Base-by-base conservation (phyloP, 2,329 filamentous ascomycete species). In the Claviceps paspali region DNA sequence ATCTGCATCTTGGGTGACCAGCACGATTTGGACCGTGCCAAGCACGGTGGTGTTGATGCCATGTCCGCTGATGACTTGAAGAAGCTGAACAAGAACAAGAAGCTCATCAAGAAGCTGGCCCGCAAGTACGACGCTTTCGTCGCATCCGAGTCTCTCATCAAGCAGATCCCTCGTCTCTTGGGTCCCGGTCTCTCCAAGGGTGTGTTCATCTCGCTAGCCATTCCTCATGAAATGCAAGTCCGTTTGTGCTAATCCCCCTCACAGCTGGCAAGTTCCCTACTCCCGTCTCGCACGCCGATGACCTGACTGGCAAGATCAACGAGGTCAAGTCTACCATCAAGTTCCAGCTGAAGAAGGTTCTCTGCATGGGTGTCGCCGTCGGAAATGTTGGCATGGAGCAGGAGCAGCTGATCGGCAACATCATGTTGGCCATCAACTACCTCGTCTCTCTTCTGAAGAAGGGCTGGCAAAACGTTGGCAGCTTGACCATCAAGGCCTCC, bases 31-130 rank as follows among this genome's bases (percentile, higher is more conserved):
- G 91, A 98, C 67, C 87, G 91, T 77, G 88, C 91, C 62, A 98
- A 98, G 81, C 91, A 98, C 76, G 83, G 86, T 60, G 88, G 86
- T 65, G 78, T 96, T 54, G 91, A 98, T 63, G 86, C 88, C 71
- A 96, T 96, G 91, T 93, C 84, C 59, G 69, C 84, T 51, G 91
- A 98, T 59, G 91, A 98, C 69, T 72, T 98, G 71, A 98, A 98
- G 84, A 98, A 98, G 82, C 85, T 98, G 54, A 98, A 98, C 82
- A 98, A 98, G 85, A 98, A 98, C 85, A 96, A 98, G 84, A 98
- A 98, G 82, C 81, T 96, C 60, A 95, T 98, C 81, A 98, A 98
- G 86, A 98, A 98, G 82, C 83, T 98, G 52, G 91, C 91, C 49
- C 86, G 87, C 79, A 98, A 98, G 77, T 96, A 98, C 80, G 91